Conservation (phyloP, 2,329 filamentous ascomycete genomes). For the Cyanodermella asteris region DNA sequence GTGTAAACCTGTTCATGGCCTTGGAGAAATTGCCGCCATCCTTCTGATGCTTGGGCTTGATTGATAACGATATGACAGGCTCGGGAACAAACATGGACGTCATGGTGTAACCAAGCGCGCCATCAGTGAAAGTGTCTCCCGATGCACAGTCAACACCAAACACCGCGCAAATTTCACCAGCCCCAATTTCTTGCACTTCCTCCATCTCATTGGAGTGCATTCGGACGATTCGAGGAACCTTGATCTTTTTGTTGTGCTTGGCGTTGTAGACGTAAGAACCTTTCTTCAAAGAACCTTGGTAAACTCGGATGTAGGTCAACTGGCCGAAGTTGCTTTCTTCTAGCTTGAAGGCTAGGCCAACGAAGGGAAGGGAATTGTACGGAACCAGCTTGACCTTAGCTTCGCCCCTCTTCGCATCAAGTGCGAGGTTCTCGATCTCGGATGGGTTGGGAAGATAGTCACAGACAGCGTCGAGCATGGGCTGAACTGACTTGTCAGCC, state of each 20-base stretch:
- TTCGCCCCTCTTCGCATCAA: constrained; percentile 64
- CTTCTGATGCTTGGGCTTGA: constrained; percentile 83
- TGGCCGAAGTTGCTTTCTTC: constrained; percentile 98
- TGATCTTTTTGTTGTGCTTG: constrained; percentile 83
- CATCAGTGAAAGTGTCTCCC: constrained; percentile 94
- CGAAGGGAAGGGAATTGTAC: constrained; percentile 83
- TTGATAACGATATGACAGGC: constrained; percentile 91
- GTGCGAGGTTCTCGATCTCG: constrained; percentile 70
- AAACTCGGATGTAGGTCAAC: constrained; percentile 93
- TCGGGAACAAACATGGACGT: constrained; percentile 93
- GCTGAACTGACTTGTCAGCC: constrained; percentile 84
- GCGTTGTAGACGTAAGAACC: constrained; percentile 84
- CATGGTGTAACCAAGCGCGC: constrained; percentile 81
- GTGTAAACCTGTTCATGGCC: constrained; percentile 95
- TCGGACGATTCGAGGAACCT: constrained; percentile 87
- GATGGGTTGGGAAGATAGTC: constrained; percentile 87
- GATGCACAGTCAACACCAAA: constrained; percentile 96
- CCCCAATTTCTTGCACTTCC: constrained; percentile 76
- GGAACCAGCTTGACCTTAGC: constrained; percentile 68
- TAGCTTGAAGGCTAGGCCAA: constrained; percentile 92
- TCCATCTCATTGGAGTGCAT: constrained; percentile 99
- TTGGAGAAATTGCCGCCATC: constrained; percentile 92
- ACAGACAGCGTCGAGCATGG: constrained; percentile 88
- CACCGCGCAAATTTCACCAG: constrained; percentile 94
- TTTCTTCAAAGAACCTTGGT: constrained; percentile 80